Evolutionary conservation across 2,329 filamentous ascomycete genomes (phyloP).

Genomic region (Botrytis tulipae): DNA sequence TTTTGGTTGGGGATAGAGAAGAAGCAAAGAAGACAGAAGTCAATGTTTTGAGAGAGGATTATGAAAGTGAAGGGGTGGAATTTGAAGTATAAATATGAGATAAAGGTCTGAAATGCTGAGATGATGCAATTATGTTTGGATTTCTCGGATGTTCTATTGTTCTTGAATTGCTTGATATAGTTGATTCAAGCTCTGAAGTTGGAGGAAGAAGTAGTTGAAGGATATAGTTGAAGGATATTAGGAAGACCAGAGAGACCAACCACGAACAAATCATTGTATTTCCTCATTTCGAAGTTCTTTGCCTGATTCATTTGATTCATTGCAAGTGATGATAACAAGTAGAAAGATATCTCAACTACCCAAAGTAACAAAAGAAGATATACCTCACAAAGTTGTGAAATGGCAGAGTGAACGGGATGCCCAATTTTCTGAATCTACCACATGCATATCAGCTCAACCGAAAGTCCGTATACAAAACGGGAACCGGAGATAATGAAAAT

Average conservation of each 20-base stretch:
- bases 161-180: not conserved
- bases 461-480: too few relatives aligned
- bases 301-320: not conserved
- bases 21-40: conserved; percentile 14
- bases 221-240: too few relatives aligned
- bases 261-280: not conserved
- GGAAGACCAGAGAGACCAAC: not conserved
- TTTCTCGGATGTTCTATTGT: not conserved
- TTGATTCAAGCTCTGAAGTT: not conserved
- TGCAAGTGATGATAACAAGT: not conserved
- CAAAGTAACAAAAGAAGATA: not conserved
- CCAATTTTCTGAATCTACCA: too few relatives aligned
- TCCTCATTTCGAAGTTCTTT: not conserved
- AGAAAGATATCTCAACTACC: not conserved
- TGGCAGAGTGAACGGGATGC: not conserved
- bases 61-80: conserved; percentile 15
- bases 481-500: too few relatives aligned
- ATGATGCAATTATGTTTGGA: not conserved
- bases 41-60: conserved; percentile 15
- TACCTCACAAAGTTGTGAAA: not conserved
- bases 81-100: not conserved
- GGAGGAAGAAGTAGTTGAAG: not conserved
- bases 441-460: too few relatives aligned
- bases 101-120: not conserved
- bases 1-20: conserved; percentile 2